phyloP scores from a whole-genome alignment of 306 rosid species.

The Prosopis cineraria region DNA sequence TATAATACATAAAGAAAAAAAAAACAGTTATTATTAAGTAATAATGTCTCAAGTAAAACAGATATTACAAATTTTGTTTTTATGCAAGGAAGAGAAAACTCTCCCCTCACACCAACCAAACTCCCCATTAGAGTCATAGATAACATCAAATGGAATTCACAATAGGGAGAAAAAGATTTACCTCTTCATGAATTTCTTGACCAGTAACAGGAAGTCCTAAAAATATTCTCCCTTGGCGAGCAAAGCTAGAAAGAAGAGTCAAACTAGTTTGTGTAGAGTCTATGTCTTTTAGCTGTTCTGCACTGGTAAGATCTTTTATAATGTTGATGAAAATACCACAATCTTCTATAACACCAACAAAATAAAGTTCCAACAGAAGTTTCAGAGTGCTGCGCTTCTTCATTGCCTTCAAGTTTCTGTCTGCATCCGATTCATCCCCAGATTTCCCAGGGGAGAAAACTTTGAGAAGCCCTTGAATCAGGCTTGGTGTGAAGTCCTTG shows the following conservation, averaged over 20 bases:
- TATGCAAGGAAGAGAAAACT: not conserved
- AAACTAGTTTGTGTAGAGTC: constrained; percentile 92
- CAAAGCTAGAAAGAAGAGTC: constrained; percentile 98
- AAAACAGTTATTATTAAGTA: not conserved
- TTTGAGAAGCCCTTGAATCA: constrained; percentile 93
- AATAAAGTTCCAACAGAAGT: constrained; percentile 87
- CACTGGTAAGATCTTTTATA: constrained; percentile 84
- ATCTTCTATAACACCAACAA: constrained; percentile 95
- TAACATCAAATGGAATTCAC: constrained; percentile 15
- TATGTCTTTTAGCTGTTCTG: constrained; percentile 88
- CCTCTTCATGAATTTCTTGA: constrained; percentile 88
- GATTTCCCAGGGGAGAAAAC: constrained; percentile 88
- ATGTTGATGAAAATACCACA: constrained; percentile 73
- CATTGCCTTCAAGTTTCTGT: constrained; percentile 91
- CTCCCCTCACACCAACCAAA: not conserved
- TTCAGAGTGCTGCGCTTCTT: constrained; percentile 94
- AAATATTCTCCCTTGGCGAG: constrained; percentile 95
- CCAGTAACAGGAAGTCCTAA: constrained; percentile 78
- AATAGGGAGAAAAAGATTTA: constrained; percentile 33
- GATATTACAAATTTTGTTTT: not conserved
- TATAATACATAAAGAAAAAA: no score
- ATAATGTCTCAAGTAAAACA: not conserved
- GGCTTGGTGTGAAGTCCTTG: constrained; percentile 88
- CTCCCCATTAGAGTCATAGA: not conserved
- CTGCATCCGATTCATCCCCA: constrained; percentile 80